These are phyloP conservation scores for Pseudozyma thailandica DNA, from an alignment of 1,284 basidiomycete species.

Conservation along the genomic window DNA sequence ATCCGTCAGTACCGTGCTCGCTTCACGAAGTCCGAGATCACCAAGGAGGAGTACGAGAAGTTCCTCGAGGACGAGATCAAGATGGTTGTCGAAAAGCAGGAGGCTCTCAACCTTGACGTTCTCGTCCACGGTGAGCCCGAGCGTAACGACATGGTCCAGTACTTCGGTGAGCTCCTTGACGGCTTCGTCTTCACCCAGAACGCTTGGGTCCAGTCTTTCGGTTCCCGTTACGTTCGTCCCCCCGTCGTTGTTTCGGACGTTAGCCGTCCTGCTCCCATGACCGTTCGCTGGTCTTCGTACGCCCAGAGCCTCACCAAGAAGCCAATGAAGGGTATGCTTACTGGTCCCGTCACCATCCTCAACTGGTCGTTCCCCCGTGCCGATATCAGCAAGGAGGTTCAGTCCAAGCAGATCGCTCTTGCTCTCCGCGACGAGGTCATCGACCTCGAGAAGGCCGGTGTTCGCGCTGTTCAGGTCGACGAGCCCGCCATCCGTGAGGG, in stretches of 20 bases:
- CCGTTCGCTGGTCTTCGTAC: conserved; percentile 95
- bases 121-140: conserved; percentile 99
- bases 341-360: conserved; percentile 82
- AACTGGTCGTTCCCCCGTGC: conserved; percentile 99
- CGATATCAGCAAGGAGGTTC: conserved; percentile 93
- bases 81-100: conserved; percentile 93
- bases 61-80: conserved; percentile 99
- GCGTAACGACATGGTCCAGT: conserved; percentile 99
- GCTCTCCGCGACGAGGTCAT: conserved; percentile 97
- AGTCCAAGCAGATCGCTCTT: conserved; percentile 97
- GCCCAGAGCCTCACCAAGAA: conserved; percentile 92
- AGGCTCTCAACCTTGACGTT: conserved; percentile 93
- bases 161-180: conserved; percentile 96
- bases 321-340: conserved; percentile 99
- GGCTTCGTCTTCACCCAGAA: conserved; percentile 99
- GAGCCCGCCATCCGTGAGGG: conserved; percentile 99
- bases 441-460: conserved; percentile 97
- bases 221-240: conserved; percentile 90
- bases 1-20: conserved; percentile 72
- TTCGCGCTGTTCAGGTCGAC: conserved; percentile 98
- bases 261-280: conserved; percentile 91
- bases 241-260: conserved; percentile 99
- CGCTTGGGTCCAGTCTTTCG: conserved; percentile 98
- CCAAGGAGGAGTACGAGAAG: conserved; percentile 88
- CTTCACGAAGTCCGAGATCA: conserved; percentile 89